Base-by-base conservation (phyloP, 2,329 filamentous ascomycete genomes). In the Phaeomoniella chlamydospora region DNA sequence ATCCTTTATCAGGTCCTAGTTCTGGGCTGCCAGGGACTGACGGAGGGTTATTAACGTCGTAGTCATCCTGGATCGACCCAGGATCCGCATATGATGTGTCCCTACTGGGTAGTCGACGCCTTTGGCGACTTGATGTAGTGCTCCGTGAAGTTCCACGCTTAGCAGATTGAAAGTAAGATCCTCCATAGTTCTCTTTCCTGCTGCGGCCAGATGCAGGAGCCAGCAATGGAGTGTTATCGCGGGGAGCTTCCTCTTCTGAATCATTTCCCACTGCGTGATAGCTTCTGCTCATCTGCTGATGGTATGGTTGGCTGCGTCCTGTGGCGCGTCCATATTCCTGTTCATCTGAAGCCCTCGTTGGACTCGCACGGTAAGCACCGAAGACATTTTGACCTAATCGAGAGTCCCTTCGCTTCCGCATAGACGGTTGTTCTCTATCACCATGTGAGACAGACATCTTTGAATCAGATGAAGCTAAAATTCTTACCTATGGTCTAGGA, bases 401-500 rank as follows among this genome's bases (percentile, higher is more conserved):
- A 43, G 63, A 67, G 14, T 67, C 64, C 45, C 80, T 70, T 44
- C 82, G 69, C 31, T 77, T 65, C 35, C 80, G 72, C 59, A 83
- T 68, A 42, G 62, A 61, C 32, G 67, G 69, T 44, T 79, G 76
- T 34, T 71, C 65, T 47, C 73, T 76, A 40, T 32, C 42, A 14
- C n/a, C 14, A 15, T 18, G 13, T 35, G 12, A 29, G n/a, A 3
- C 19, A 18, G 10, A 10, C 10, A 15, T n/a, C 5, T 15, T 2
- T 2, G 9, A 19, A 33, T 12, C 12, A 11, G 13, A n/a, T 26
- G 29, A 15, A 30, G n/a, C 29, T 43, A 34, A 17, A 14, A 14
- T 5, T 17, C 16, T 10, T 60, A 81, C 76, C 85, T 74, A 57
- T 96, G 88, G 57, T 96, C 88, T 13, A 96, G 64, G 45, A 96